Percentiles rank a stretch among this genome's conserved stretches.
Conservation (phyloP, 2,329 filamentous ascomycete genomes). For the Chaetomium sp. region DNA sequence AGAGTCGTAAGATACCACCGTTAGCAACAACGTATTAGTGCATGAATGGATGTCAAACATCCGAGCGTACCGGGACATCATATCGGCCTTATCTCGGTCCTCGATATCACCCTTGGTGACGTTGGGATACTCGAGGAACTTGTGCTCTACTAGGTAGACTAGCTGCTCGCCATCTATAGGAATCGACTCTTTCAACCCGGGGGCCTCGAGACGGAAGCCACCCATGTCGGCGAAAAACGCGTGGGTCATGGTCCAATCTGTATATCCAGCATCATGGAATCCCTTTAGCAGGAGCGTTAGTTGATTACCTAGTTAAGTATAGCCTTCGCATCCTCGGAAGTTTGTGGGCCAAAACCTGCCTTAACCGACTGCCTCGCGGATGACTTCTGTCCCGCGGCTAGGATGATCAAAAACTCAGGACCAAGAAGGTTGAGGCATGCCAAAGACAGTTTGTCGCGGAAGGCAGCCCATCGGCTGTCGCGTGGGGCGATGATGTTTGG, state of each 20-base stretch:
- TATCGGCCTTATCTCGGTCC: slow-evolving; percentile 29
- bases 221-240: slow-evolving; percentile 13
- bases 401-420: neutral
- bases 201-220: slow-evolving; percentile 3
- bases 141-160: slow-evolving; percentile 17
- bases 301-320: neutral
- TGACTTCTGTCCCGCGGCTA: neutral
- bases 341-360: neutral
- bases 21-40: no score
- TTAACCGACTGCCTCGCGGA: neutral
- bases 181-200: slow-evolving; percentile 1
- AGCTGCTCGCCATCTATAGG: slow-evolving; percentile 13
- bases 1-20: neutral
- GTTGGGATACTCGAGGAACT: slow-evolving; percentile 26
- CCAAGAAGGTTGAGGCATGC: neutral
- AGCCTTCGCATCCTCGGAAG: neutral
- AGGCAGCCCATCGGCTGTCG: neutral
- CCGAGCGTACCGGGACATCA: slow-evolving; percentile 22
- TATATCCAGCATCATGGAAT: neutral
- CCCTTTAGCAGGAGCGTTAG: neutral
- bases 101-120: slow-evolving; percentile 24
- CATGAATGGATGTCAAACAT: no score
- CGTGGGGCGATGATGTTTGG: neutral
- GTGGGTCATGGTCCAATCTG: slow-evolving; percentile 7
- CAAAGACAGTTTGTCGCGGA: neutral